Evolutionary conservation across 768 basidiomycete genomes (phyloP).

Genomic region (Russula brevipes): DNA sequence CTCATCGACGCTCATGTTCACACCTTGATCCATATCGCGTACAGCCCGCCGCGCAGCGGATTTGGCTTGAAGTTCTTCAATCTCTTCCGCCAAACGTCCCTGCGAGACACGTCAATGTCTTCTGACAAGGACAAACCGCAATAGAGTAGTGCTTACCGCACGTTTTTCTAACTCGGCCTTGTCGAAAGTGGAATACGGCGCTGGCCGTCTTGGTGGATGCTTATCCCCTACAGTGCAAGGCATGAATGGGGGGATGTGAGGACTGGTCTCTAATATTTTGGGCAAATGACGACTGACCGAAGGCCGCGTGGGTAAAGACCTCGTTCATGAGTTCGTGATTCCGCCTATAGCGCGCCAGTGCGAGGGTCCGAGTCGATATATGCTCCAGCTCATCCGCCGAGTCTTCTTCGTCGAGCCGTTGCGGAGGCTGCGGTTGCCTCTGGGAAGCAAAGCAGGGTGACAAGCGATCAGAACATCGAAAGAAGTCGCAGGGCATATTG

Average conservation of each 20-base stretch:
- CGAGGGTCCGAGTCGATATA: conserved; percentile 68
- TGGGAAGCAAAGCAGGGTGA: neutral
- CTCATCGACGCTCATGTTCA: conserved; percentile 17
- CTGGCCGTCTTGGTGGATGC: conserved; percentile 35
- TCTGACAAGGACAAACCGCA: neutral
- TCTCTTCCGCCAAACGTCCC: conserved; percentile 55
- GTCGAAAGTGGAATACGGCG: conserved; percentile 59
- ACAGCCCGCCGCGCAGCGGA: conserved; percentile 39
- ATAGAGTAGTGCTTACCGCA: conserved; percentile 30
- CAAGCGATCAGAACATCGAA: neutral
- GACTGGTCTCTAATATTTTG: neutral
- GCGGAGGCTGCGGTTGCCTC: conserved; percentile 20
- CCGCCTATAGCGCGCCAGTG: conserved; percentile 65
- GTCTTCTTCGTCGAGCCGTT: conserved; percentile 26
- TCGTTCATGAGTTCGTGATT: conserved; percentile 86
- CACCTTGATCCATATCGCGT: conserved; percentile 12
- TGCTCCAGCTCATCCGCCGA: conserved; percentile 54
- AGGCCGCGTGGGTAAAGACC: conserved; percentile 70
- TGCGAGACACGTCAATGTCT: conserved; percentile 26
- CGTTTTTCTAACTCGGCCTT: conserved; percentile 52
- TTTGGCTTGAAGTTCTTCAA: conserved; percentile 49
- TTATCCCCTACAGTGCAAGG: conserved; percentile 39
- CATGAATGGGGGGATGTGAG: neutral
- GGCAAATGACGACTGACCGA: conserved; percentile 36
- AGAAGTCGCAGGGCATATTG: neutral